Conservation (phyloP, 1,284 basidiomycete species). For the Clitocybe nebularis region DNA sequence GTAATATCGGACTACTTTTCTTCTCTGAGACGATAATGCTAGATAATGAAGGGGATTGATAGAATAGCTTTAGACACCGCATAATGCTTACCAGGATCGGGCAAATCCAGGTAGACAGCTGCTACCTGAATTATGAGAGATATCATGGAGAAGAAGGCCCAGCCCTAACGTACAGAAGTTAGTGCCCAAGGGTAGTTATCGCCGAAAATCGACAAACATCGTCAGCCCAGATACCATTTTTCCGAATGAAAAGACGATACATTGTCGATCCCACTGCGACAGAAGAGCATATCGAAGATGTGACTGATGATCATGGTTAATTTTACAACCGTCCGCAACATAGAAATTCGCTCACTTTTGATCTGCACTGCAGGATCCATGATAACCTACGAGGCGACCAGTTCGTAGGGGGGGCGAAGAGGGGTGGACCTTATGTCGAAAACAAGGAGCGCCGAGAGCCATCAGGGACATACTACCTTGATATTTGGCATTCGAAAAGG, state of each 20-base stretch:
- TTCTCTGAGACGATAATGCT: conserved; percentile 20
- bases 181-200: not conserved
- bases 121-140: conserved; percentile 23
- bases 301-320: not conserved
- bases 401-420: too few relatives aligned
- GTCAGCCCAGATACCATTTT: conserved; percentile 32
- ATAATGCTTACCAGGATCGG: conserved; percentile 17
- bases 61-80: too few relatives aligned
- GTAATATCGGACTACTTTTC: conserved; percentile 35
- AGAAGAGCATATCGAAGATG: not conserved
- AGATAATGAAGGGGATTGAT: conserved; percentile 7
- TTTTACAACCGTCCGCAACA: not conserved
- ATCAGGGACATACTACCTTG: too few relatives aligned
- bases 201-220: conserved; percentile 28
- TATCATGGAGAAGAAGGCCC: conserved; percentile 18
- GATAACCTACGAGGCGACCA: not conserved
- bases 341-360: not conserved
- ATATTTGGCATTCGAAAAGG: too few relatives aligned
- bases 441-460: too few relatives aligned
- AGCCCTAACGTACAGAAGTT: conserved; percentile 15
- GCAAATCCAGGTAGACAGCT: conserved; percentile 28
- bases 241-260: conserved; percentile 29
- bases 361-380: conserved; percentile 1
- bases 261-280: conserved; percentile 29
- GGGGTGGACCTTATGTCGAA: too few relatives aligned